Base-by-base conservation (phyloP, 2,329 filamentous ascomycete species). In the Diaporthe helianthi region DNA sequence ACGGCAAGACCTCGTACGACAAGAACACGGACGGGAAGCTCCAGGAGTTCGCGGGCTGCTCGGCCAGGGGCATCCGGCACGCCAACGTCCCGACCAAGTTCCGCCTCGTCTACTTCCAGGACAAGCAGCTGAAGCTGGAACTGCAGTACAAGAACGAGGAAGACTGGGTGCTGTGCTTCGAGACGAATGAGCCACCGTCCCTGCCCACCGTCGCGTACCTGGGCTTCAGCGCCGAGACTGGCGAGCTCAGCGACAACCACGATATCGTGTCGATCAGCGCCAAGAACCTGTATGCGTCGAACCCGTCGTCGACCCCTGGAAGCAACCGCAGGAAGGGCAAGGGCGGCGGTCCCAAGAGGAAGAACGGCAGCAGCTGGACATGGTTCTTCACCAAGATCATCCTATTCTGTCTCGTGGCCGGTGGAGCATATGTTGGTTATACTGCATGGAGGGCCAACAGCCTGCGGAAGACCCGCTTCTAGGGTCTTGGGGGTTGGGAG, bases 161-260 rank as follows among this genome's bases (percentile, higher is more conserved):
- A 77, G 89, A 94, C 76, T 99, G 95, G 95, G 90, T 90, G 72
- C 84, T 90, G 70, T 99, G 96, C 86, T 99, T 99, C 83, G 90
- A 93, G 76, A 88, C 87, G 24, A 85, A 85, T 71, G 82, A 89
- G 71, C 88, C 88, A 41, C 91, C 92, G 38, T 90, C 92, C 75
- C 91, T 99, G 73, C 96, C 96, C 67, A 85, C 89, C 69, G 89
- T 92, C 60, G 86, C 89, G 44, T 93, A 93, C 79, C 88, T 93
- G 31, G 91, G 90, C 69, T 93, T 93, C 82, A 91, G 88, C 75
- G 92, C 93, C 68, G 95, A 98, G 84, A 98, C 96, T 19, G 96
- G 96, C 77, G 95, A 99, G 84, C 88, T 99, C 73, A 93, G 90
- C 81, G 96, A 99, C 83, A 97, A 97, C 85, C 95, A 98, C 85